These are phyloP conservation scores for Fusarium xyrophilum DNA, from an alignment of 2,329 filamentous ascomycete genomes.

Conservation along the genomic window DNA sequence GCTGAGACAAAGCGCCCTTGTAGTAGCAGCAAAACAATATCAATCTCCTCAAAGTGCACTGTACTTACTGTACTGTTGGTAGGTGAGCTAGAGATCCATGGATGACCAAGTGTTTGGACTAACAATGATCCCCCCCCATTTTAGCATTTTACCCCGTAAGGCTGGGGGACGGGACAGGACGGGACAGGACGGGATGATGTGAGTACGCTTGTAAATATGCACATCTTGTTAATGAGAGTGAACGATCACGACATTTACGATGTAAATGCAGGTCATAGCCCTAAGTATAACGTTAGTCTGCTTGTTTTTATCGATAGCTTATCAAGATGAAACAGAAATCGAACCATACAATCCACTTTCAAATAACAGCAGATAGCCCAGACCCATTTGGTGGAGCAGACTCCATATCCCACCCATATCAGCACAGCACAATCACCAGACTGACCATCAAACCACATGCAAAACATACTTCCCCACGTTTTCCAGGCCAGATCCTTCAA, in stretches of 20 bases:
- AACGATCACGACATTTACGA: not conserved
- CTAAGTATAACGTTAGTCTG: too few species aligned
- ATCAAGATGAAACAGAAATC: not conserved
- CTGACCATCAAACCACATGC: conserved; percentile 9
- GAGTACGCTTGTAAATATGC: conserved; percentile 2
- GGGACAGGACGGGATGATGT: conserved; percentile 5
- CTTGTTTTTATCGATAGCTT: not conserved
- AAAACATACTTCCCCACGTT: conserved; percentile 26
- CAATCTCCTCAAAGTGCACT: not conserved
- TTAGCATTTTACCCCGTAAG: conserved; percentile 1
- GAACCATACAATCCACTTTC: not conserved
- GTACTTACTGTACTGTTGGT: not conserved
- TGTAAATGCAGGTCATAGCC: not conserved
- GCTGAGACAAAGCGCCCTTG: conserved; percentile 10
- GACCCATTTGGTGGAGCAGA: not conserved
- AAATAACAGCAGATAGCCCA: not conserved
- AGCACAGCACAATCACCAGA: conserved; percentile 11
- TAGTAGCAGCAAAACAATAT: not conserved
- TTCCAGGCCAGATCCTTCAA: not conserved
- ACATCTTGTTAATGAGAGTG: not conserved
- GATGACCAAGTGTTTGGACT: conserved; percentile 26
- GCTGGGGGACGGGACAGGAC: conserved; percentile 12
- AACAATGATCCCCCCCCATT: not conserved
- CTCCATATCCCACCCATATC: conserved; percentile 2
- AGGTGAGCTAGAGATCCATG: not conserved